Conservation (phyloP, 2,329 filamentous ascomycete species). For the Scolecobasidium constrictum region DNA sequence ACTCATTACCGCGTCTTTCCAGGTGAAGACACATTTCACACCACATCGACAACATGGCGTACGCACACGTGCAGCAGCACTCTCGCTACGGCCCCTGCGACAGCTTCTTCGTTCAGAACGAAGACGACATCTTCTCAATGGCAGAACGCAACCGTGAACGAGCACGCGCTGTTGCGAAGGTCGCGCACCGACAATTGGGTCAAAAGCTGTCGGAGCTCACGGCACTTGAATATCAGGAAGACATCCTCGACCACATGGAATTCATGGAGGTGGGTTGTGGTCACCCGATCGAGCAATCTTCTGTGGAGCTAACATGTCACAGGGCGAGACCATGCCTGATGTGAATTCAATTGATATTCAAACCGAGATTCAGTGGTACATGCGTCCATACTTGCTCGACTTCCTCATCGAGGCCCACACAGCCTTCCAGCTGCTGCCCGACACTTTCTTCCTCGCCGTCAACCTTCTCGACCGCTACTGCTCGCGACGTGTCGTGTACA, state of each 20-base stretch:
- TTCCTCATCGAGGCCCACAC: constrained; percentile 96
- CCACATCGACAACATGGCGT: constrained; percentile 41
- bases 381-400: constrained; percentile 95
- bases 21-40: constrained; percentile 37
- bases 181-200: constrained; percentile 78
- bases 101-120: constrained; percentile 56
- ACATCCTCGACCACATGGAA: constrained; percentile 88
- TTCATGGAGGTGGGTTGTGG: constrained; percentile 67
- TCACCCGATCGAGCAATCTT: constrained; percentile 8
- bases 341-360: constrained; percentile 98
- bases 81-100: constrained; percentile 53
- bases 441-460: constrained; percentile 91
- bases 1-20: constrained; percentile 33
- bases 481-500: constrained; percentile 95
- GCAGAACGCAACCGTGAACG: constrained; percentile 64
- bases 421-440: constrained; percentile 84
- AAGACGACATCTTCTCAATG: constrained; percentile 40
- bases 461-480: constrained; percentile 97
- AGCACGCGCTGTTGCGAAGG: constrained; percentile 65
- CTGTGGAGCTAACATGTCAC: constrained; percentile 17
- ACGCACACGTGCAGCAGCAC: constrained; percentile 31
- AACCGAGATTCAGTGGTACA: constrained; percentile 99
- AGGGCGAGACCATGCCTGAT: constrained; percentile 83
- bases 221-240: constrained; percentile 84
- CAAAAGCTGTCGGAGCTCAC: constrained; percentile 79